phyloP scores from a whole-genome alignment of 1,139 yeast species.

The Yamadazyma sp. region DNA sequence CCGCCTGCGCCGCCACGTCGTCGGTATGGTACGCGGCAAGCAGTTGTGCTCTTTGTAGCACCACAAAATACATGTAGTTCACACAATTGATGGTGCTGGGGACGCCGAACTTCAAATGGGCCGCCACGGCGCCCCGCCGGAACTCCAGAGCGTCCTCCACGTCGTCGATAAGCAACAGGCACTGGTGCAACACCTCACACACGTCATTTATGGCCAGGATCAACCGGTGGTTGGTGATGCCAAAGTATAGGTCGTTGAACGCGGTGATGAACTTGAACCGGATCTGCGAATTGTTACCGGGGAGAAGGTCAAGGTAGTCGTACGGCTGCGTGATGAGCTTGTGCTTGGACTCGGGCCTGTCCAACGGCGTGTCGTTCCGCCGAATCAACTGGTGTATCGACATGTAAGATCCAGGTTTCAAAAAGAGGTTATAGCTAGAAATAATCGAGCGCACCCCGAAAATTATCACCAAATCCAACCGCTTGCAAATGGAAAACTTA shows the following conservation, averaged over 20 bases:
- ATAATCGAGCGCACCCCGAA: too few species aligned
- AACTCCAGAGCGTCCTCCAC: constrained; percentile 74
- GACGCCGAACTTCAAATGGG: constrained; percentile 72
- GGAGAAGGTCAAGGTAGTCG: constrained; percentile 27
- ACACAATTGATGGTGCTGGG: constrained; percentile 84
- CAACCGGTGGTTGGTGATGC: constrained; percentile 20
- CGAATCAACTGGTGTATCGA: constrained; percentile 13
- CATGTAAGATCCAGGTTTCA: neutral
- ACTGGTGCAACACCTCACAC: constrained; percentile 30
- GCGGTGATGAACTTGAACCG: constrained; percentile 29
- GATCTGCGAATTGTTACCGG: constrained; percentile 35
- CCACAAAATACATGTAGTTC: constrained; percentile 76
- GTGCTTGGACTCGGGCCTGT: constrained; percentile 12
- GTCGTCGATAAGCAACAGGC: constrained; percentile 62
- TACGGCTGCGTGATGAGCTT: constrained; percentile 25
- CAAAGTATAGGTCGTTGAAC: constrained; percentile 32
- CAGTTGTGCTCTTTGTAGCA: constrained; percentile 49
- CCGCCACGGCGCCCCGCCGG: constrained; percentile 76
- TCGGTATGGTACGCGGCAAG: constrained; percentile 19
- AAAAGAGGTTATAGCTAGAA: too few species aligned
- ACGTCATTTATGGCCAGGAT: constrained; percentile 23
- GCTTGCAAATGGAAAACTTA: constrained; percentile 12
- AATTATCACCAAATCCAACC: too few species aligned
- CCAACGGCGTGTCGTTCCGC: constrained; percentile 14
- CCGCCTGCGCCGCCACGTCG: constrained; percentile 10